These are phyloP conservation scores for Penicillium silybi DNA, from an alignment of 495 filamentous ascomycete genomes.

Conservation along the genomic window DNA sequence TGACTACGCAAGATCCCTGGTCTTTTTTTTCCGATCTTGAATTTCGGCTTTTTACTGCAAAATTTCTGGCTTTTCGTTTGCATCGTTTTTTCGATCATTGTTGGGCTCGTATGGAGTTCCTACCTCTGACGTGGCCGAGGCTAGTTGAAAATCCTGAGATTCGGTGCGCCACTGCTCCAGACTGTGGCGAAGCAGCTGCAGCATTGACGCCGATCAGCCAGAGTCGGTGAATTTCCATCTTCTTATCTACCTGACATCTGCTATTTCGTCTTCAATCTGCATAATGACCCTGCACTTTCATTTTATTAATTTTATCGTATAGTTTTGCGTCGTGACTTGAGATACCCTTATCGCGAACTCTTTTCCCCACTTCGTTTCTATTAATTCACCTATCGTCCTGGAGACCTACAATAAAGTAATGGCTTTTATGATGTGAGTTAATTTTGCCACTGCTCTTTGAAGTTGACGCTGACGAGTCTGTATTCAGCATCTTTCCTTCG, in stretches of 20 bases:
- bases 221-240: conserved; percentile 21
- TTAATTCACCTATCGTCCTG: conserved; percentile 11
- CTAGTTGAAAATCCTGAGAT: conserved; percentile 19
- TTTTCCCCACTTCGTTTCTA: conserved; percentile 5
- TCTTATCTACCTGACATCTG: conserved; percentile 22
- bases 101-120: conserved; percentile 12
- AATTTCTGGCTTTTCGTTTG: conserved; percentile 5
- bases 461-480: conserved; percentile 3
- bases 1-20: conserved; percentile 6
- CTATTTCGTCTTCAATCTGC: conserved; percentile 1
- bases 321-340: conserved; percentile 10
- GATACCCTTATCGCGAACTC: conserved; percentile 10
- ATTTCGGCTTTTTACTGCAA: neutral
- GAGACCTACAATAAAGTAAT: conserved; percentile 10
- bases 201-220: conserved; percentile 24
- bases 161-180: conserved; percentile 27
- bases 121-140: conserved; percentile 30
- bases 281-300: conserved; percentile 11
- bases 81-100: conserved; percentile 7
- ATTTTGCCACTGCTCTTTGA: neutral
- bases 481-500: conserved; percentile 1
- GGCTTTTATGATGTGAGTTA: conserved; percentile 5
- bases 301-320: conserved; percentile 7
- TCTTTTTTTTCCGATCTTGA: conserved; percentile 6
- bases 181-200: conserved; percentile 45